Evolutionary conservation across 805 yeast genomes (phyloP).

Genomic region (Candida suzukii): DNA sequence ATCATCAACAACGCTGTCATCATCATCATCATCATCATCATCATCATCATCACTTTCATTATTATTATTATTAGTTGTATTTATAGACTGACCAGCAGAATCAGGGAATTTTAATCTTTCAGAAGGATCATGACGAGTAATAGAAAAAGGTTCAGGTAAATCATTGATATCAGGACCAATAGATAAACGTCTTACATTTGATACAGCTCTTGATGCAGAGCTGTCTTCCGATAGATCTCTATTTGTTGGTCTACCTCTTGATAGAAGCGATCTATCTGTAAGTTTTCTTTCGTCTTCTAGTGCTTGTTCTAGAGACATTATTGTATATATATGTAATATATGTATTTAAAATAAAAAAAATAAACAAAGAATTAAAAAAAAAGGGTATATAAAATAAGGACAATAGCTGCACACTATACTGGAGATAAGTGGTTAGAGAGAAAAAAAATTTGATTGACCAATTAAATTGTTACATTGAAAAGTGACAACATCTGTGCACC

Average conservation of each 20-base stretch:
- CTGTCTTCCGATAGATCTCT: slow-evolving; percentile 3
- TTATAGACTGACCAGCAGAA: background rate
- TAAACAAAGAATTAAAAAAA: too few relatives aligned
- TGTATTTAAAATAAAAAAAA: too few relatives aligned
- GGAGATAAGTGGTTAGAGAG: too few relatives aligned
- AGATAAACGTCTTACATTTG: slow-evolving; percentile 15
- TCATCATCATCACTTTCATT: slow-evolving; percentile 2
- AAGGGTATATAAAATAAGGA: too few relatives aligned
- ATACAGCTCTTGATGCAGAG: slow-evolving; percentile 14
- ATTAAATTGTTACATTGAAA: too few relatives aligned
- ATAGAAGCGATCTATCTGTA: too few relatives aligned
- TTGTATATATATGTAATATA: too few relatives aligned
- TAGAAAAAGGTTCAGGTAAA: slow-evolving; percentile 44
- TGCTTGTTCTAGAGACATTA: slow-evolving; percentile 28
- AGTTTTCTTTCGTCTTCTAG: slow-evolving; percentile 25
- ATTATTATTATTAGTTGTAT: too few relatives aligned
- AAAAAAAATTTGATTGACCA: too few relatives aligned
- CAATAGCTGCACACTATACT: too few relatives aligned
- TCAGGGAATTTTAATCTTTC: slow-evolving; percentile 39
- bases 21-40: slow-evolving; percentile 10
- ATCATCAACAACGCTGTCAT: slow-evolving; percentile 10
- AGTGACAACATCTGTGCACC: too few relatives aligned
- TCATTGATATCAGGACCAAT: slow-evolving; percentile 15
- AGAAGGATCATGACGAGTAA: slow-evolving; percentile 68
- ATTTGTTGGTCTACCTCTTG: slow-evolving; percentile 10